These are phyloP conservation scores for Lophium mytilinum DNA, from an alignment of 495 filamentous ascomycete species.

Conservation along the genomic window DNA sequence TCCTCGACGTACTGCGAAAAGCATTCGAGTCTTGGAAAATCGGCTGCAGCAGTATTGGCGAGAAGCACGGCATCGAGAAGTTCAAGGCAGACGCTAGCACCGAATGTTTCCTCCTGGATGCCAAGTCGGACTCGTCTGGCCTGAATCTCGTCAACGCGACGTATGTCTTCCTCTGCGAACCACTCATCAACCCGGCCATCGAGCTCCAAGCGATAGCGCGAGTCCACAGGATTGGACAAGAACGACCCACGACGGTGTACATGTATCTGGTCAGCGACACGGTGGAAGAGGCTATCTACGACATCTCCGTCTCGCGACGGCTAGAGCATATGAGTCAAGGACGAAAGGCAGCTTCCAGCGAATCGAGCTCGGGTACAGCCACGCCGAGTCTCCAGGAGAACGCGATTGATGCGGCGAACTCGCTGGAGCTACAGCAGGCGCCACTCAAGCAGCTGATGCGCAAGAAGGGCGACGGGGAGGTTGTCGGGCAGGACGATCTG, in stretches of 20 bases:
- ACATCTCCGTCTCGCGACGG: slow-evolving; percentile 69
- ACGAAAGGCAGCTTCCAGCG: slow-evolving; percentile 24
- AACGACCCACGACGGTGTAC: slow-evolving; percentile 83
- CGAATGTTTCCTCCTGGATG: slow-evolving; percentile 84
- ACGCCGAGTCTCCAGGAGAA: slow-evolving; percentile 44
- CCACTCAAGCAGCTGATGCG: slow-evolving; percentile 58
- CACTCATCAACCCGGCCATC: slow-evolving; percentile 82
- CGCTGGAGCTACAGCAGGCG: slow-evolving; percentile 67
- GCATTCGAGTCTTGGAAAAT: slow-evolving; percentile 66
- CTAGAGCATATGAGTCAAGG: slow-evolving; percentile 61
- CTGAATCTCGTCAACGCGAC: slow-evolving; percentile 87
- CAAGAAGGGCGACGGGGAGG: slow-evolving; percentile 66
- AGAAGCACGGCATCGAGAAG: slow-evolving; percentile 51
- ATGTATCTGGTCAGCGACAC: slow-evolving; percentile 85
- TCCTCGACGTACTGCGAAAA: slow-evolving; percentile 61
- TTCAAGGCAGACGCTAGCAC: slow-evolving; percentile 69
- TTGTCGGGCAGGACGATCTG: slow-evolving; percentile 70
- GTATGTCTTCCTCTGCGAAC: slow-evolving; percentile 92
- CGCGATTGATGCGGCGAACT: slow-evolving; percentile 71
- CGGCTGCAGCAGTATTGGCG: slow-evolving; percentile 57
- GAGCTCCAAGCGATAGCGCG: slow-evolving; percentile 91
- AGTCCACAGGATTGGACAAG: slow-evolving; percentile 89
- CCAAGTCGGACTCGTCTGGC: slow-evolving; percentile 77
- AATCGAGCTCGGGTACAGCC: slow-evolving; percentile 21
- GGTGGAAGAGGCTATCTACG: slow-evolving; percentile 83